These are phyloP conservation scores for Lipomyces oligophaga DNA, from an alignment of 805 yeast species.

Conservation along the genomic window DNA sequence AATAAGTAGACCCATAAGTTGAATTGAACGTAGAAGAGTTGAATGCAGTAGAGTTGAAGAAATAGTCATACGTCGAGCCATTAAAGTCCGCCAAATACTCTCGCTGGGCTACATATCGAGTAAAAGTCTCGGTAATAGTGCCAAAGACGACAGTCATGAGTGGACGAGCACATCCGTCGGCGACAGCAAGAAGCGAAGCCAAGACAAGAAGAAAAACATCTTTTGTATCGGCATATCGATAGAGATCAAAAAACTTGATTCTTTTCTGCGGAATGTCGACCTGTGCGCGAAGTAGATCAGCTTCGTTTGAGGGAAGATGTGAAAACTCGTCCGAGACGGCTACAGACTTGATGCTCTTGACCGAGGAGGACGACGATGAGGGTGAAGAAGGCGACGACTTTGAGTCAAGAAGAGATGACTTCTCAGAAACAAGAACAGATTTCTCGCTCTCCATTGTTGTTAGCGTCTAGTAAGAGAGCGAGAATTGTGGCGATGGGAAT, in stretches of 20 bases:
- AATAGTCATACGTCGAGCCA: slow-evolving; percentile 2
- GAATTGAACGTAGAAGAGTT: slow-evolving; percentile 6
- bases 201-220: slow-evolving; percentile 29
- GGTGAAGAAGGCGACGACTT: no score
- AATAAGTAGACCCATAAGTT: background rate
- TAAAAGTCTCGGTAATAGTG: slow-evolving; percentile 39
- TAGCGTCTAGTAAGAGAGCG: no score
- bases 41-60: slow-evolving; percentile 9
- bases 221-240: slow-evolving; percentile 36
- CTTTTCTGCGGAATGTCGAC: slow-evolving; percentile 25
- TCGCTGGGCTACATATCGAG: slow-evolving; percentile 30
- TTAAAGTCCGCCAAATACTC: slow-evolving; percentile 11
- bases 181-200: slow-evolving; percentile 33
- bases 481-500: no score
- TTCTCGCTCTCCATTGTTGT: no score
- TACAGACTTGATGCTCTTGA: slow-evolving; percentile 5
- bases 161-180: slow-evolving; percentile 42
- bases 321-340: slow-evolving; percentile 27
- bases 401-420: no score
- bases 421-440: no score
- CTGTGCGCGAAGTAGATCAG: slow-evolving; percentile 37
- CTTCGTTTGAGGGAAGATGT: slow-evolving; percentile 36
- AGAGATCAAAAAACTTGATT: slow-evolving; percentile 34
- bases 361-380: no score
- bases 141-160: slow-evolving; percentile 38